Evolutionary conservation across 2,329 filamentous ascomycete species (phyloP).

Genomic region (Triangularia verruculosa): DNA sequence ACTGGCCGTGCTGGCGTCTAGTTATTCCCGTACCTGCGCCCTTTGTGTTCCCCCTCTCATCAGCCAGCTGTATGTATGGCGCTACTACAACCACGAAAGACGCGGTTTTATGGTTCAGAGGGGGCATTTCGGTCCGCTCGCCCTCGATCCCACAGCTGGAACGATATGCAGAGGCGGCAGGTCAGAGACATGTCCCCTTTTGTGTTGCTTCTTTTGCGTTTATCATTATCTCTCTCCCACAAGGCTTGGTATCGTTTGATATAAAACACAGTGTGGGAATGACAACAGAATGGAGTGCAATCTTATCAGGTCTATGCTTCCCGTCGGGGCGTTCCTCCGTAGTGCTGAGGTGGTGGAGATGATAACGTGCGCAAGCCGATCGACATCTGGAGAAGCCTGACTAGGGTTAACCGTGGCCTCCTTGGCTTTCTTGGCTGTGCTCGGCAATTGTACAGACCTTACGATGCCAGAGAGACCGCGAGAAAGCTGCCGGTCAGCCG

Average conservation of each 20-base stretch:
- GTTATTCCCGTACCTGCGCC: slow-evolving; percentile 4
- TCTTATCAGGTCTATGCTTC: slow-evolving; percentile 22
- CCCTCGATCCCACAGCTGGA: slow-evolving; percentile 1
- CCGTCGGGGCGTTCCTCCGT: slow-evolving; percentile 8
- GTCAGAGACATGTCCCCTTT: neutral
- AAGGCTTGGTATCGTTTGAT: neutral
- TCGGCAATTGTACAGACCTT: slow-evolving; percentile 28
- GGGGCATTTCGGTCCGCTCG: slow-evolving; percentile 7
- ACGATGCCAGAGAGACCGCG: slow-evolving; percentile 4
- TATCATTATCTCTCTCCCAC: neutral
- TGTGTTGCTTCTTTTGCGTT: neutral
- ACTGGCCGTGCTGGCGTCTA: neutral
- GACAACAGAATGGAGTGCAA: slow-evolving; percentile 10
- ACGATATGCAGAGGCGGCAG: neutral
- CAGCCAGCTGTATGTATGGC: slow-evolving; percentile 7
- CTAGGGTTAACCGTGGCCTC: neutral
- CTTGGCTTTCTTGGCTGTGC: slow-evolving; percentile 11
- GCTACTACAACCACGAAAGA: slow-evolving; percentile 8
- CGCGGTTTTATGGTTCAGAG: slow-evolving; percentile 1
- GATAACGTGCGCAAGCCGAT: slow-evolving; percentile 4
- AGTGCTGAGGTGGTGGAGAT: neutral
- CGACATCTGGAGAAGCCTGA: slow-evolving; percentile 8
- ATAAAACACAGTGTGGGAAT: slow-evolving; percentile 1
- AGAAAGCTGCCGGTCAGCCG: slow-evolving; percentile 19
- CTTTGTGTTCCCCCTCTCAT: neutral